Evolutionary conservation across 2,329 filamentous ascomycete genomes (phyloP).

Genomic region (Leptoxyphium fumago): DNA sequence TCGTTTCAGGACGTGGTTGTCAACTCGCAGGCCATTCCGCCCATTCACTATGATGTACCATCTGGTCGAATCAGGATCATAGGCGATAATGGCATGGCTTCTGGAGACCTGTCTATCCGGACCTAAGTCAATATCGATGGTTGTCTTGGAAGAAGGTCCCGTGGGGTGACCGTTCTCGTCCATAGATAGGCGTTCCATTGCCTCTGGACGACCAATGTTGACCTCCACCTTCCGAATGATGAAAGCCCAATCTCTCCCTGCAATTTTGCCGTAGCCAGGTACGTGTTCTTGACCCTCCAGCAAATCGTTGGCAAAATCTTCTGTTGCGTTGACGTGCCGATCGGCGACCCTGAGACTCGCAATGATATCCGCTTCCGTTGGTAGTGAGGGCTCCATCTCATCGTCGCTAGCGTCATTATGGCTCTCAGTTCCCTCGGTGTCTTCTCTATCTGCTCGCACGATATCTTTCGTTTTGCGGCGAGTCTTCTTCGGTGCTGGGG

Average conservation of each 20-base stretch:
- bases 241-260: slow-evolving; percentile 71
- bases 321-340: slow-evolving; percentile 39
- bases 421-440: slow-evolving; percentile 24
- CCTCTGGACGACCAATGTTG: slow-evolving; percentile 54
- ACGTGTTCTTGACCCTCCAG: slow-evolving; percentile 31
- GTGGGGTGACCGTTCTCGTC: slow-evolving; percentile 12
- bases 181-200: slow-evolving; percentile 16
- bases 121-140: slow-evolving; percentile 70
- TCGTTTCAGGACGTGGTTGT: slow-evolving; percentile 56
- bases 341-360: slow-evolving; percentile 28
- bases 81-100: slow-evolving; percentile 35
- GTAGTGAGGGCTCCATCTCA: slow-evolving; percentile 21
- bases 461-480: slow-evolving; percentile 21
- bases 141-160: slow-evolving; percentile 23
- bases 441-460: slow-evolving; percentile 16
- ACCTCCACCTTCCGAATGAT: slow-evolving; percentile 63
- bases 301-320: slow-evolving; percentile 41
- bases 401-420: slow-evolving; percentile 22
- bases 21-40: slow-evolving; percentile 77
- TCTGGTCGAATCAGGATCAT: slow-evolving; percentile 32
- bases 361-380: slow-evolving; percentile 29
- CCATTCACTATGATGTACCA: slow-evolving; percentile 85
- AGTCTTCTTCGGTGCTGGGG: slow-evolving; percentile 15
- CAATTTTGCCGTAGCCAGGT: slow-evolving; percentile 65
- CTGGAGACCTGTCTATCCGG: slow-evolving; percentile 37